Evolutionary conservation across 78 protist species (phyloP), one percentile per base, ranked within the genome.

Genomic region (Paulinella micropora): DNA sequence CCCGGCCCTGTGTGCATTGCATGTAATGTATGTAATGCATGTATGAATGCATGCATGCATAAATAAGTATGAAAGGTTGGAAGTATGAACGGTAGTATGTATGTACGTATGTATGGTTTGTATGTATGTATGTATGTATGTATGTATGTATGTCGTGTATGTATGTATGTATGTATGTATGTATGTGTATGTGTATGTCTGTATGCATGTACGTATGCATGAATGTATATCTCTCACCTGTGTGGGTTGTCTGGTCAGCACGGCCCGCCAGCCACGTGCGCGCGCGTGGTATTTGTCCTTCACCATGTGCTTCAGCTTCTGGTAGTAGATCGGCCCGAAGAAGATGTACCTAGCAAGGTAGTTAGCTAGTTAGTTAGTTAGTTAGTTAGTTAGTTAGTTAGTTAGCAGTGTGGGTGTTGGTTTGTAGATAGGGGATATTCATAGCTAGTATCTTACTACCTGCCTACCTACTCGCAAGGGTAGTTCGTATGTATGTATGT

Each of bases 251-350:
- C 99, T 91, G n/a, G 98, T 96, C 9, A 99, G 92, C 28, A 86
- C 91, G 86, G 93, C 95, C 34, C 95, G 89, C 38, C 99, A 99
- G 9, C 99, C 84, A 39, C 95, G 37, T 2, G 99, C 92, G 29
- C 99, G 91, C 0, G 99, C 97, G 90, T 98, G 99, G 99, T 98
- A 97, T 93, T 99, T 99, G 92, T 98, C 99, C 91, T 93, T 87
- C n/a, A 98, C 99, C 98, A 97, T 97, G 86, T 91, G 93, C 93
- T 98, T 98, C 37, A 98, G 95, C 90, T 96, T 97, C 90, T 99
- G 99, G 89, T 99, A 99, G 93, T 95, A 99, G 77, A 98, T 94
- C 15, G 99, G 99, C 2, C 99, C 99, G 69, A 95, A 93, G 93
- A 97, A 99, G 83, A 98, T 92, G 91, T 97, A 98, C 26, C 96